Evolutionary conservation across 257 asterid species (phyloP), one percentile per base, ranked within the genome.

Genomic region (Primulina tabacum): DNA sequence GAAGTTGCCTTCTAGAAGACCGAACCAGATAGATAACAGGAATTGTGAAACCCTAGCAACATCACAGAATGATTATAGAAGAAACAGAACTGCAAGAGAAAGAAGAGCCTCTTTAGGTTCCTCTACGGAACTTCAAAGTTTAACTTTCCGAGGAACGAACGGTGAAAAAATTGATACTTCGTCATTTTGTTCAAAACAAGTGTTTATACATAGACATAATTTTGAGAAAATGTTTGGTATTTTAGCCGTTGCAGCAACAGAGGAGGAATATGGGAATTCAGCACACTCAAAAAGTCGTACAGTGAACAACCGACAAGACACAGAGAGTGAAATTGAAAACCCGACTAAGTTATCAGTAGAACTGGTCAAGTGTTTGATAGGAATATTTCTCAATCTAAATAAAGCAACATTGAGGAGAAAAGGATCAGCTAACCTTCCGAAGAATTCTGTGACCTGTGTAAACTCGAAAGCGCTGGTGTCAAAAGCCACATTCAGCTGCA

Each of bases 331-430:
- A 47, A 32, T 12, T 12, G 78, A 76, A 26, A 84, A 82, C 67
- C 94, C 96, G 6, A 93, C 81, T 66, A 86, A 79, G 88, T 82
- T 93, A 20, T 93, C 99, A 0, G 89, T 78, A 69, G 96, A 93
- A 69, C 80, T 93, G 40, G 76, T 90, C 68, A 87, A 82, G 78
- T 89, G 96, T 78, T 78, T 93, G 73, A 76, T 79, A 63, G 82
- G 80, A 75, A 87, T 93, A 73, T 90, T 80, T 75, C 83, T 90
- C 56, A 82, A 82, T 71, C 71, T 92, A 50, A 84, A 89, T 78
- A 84, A 83, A 72, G 68, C 82, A 37, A 68, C 85, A 65, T 71
- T 24, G 35, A 85, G 84, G 85, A 77, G 82, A 60, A 84, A 84
- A 76, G 83, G 78, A 77, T 72, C 90, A 11, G 70, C 78, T 64